phyloP scores from a whole-genome alignment of 495 filamentous ascomycete genomes.

The Collariella sp. region DNA sequence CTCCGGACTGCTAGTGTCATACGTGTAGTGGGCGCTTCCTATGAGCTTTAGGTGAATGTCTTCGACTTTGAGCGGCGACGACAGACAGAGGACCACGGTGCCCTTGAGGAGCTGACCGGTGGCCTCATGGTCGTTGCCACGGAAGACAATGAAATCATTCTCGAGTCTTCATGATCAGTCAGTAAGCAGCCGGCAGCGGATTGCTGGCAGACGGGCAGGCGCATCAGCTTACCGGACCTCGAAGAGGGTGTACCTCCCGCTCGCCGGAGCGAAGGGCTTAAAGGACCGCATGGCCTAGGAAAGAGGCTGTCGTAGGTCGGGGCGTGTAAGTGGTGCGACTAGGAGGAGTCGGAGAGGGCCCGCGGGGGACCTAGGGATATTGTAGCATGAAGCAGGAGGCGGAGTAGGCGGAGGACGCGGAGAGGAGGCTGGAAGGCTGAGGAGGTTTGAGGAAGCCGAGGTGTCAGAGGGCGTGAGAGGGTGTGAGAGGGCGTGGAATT shows the following conservation, averaged over 20 bases:
- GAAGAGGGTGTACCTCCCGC: constrained; percentile 41
- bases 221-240: constrained; percentile 43
- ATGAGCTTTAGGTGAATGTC: constrained; percentile 63
- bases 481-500: background rate
- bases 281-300: constrained; percentile 39
- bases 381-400: background rate
- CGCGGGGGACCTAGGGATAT: constrained; percentile 8
- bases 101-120: constrained; percentile 67
- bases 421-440: background rate
- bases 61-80: constrained; percentile 58
- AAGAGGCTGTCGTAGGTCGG: background rate
- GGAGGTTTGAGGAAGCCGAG: too few relatives aligned
- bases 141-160: constrained; percentile 69
- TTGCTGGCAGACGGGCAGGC: background rate
- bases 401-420: too few relatives aligned
- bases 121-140: constrained; percentile 66
- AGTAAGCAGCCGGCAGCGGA: background rate
- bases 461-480: too few relatives aligned
- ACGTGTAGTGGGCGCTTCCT: constrained; percentile 62
- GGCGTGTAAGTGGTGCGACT: background rate
- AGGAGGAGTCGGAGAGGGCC: background rate
- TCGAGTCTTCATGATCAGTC: constrained; percentile 49
- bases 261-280: constrained; percentile 41
- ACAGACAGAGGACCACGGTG: constrained; percentile 64
- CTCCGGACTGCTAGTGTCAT: constrained; percentile 20